A percentile compares a stretch with the other conserved stretches of the same genome.
Conservation (phyloP, 2,329 filamentous ascomycete genomes). For the Alternaria metachromatica region DNA sequence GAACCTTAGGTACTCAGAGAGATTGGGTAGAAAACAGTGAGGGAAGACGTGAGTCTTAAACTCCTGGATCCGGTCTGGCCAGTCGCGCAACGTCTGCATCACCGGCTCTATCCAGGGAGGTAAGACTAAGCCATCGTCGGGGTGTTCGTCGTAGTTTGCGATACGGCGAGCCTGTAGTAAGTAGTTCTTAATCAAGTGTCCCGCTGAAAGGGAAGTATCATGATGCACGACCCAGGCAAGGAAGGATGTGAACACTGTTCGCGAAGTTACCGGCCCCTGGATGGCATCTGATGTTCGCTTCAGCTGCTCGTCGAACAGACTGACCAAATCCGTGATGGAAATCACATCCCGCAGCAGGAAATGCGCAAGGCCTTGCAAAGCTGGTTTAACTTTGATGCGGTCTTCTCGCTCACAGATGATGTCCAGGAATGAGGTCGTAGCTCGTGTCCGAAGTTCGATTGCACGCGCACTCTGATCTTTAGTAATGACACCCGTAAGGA, state of each 20-base stretch:
- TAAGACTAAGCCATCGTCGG: neutral
- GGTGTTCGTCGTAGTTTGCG: conserved; percentile 11
- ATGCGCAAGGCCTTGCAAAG: conserved; percentile 70
- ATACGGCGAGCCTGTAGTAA: conserved; percentile 36
- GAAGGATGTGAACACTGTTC: conserved; percentile 34
- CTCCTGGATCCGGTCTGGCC: conserved; percentile 47
- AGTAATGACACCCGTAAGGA: conserved; percentile 48
- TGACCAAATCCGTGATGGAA: conserved; percentile 47
- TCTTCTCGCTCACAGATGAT: conserved; percentile 67
- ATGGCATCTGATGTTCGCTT: conserved; percentile 8
- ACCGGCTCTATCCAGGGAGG: conserved; percentile 51
- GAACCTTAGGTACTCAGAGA: conserved; percentile 50
- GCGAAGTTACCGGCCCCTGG: conserved; percentile 4
- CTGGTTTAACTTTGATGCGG: conserved; percentile 71
- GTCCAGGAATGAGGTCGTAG: conserved; percentile 57
- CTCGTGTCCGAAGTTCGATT: conserved; percentile 32
- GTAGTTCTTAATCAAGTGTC: conserved; percentile 47
- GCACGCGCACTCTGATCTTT: conserved; percentile 32
- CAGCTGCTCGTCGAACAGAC: conserved; percentile 42
- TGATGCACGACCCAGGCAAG: conserved; percentile 50
- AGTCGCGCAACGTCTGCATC: conserved; percentile 36
- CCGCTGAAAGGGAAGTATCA: conserved; percentile 49
- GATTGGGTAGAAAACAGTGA: conserved; percentile 52
- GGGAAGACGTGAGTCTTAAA: conserved; percentile 58
- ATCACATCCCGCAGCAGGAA: conserved; percentile 68